These are phyloP conservation scores for Nectriaceae sp. DNA, from an alignment of 2,329 filamentous ascomycete genomes.

Conservation along the genomic window DNA sequence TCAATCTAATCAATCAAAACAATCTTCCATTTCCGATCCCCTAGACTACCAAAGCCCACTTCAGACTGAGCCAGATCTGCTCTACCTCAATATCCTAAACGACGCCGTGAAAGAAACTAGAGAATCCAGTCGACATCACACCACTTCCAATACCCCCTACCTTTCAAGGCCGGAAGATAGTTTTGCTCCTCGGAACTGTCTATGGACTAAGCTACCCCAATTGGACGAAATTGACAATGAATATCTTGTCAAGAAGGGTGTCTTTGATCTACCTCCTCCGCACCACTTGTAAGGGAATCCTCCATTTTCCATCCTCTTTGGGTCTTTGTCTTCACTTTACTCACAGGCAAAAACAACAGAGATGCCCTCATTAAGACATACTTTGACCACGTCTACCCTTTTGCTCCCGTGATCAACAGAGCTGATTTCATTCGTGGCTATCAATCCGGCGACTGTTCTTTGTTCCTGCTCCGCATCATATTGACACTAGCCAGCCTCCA, in stretches of 20 bases:
- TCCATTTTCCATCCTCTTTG: neutral
- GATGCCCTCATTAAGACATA: constrained; percentile 13
- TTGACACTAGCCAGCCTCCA: constrained; percentile 1
- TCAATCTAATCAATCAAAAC: no score
- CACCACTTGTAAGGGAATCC: constrained; percentile 5
- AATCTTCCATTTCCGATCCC: no score
- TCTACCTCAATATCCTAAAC: constrained; percentile 19
- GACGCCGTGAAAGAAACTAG: constrained; percentile 5
- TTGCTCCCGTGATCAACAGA: constrained; percentile 9
- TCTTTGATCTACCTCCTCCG: constrained; percentile 14
- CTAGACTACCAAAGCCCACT: neutral
- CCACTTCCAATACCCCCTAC: neutral
- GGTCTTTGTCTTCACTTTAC: neutral
- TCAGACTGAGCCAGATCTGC: constrained; percentile 6
- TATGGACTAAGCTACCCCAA: no score
- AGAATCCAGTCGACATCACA: neutral
- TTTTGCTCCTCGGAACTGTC: no score
- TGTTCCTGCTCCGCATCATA: constrained; percentile 14
- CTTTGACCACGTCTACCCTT: constrained; percentile 17
- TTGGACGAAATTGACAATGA: constrained; percentile 15
- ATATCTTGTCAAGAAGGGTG: constrained; percentile 18
- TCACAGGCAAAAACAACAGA: constrained; percentile 3
- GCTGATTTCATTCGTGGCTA: constrained; percentile 12
- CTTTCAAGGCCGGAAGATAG: no score
- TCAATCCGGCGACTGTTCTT: constrained; percentile 5